Conservation (phyloP, 2,329 filamentous ascomycete species). For the Diaporthe destruens region DNA sequence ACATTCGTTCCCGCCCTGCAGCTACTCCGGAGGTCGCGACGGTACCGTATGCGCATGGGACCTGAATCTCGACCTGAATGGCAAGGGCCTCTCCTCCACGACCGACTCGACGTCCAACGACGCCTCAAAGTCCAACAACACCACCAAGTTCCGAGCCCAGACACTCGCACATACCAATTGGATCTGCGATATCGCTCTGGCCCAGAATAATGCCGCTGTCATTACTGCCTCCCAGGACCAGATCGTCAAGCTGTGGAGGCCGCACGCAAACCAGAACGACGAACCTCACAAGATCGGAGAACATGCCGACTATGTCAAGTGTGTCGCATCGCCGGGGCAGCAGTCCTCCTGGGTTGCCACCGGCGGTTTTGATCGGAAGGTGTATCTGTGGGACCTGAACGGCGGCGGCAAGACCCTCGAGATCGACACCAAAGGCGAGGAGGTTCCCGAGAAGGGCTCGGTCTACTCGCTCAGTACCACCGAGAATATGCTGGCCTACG, state of each 20-base stretch:
- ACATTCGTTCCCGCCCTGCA: conserved; percentile 54
- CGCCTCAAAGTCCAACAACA: conserved; percentile 56
- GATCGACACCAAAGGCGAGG: conserved; percentile 87
- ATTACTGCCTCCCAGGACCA: conserved; percentile 95
- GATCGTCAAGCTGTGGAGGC: conserved; percentile 93
- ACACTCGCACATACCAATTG: conserved; percentile 89
- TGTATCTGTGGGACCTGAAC: conserved; percentile 93
- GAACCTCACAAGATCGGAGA: conserved; percentile 86
- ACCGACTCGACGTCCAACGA: conserved; percentile 47
- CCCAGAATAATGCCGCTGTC: conserved; percentile 81
- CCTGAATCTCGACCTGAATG: conserved; percentile 76
- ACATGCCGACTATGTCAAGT: conserved; percentile 97
- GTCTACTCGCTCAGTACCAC: conserved; percentile 90
- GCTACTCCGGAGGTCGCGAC: conserved; percentile 95
- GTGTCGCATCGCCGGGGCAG: conserved; percentile 79
- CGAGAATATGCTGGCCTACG: conserved; percentile 86
- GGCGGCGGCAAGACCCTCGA: conserved; percentile 88
- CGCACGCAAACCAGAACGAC: conserved; percentile 73
- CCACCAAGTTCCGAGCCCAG: conserved; percentile 71
- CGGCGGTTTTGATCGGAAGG: conserved; percentile 91
- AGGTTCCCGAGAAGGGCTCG: conserved; percentile 89
- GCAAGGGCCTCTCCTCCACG: conserved; percentile 39
- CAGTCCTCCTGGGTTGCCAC: conserved; percentile 88
- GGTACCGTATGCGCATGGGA: conserved; percentile 98
- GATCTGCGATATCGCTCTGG: conserved; percentile 92